These are phyloP conservation scores for Fusarium temperatum DNA, from an alignment of 2,329 filamentous ascomycete genomes.

Conservation along the genomic window DNA sequence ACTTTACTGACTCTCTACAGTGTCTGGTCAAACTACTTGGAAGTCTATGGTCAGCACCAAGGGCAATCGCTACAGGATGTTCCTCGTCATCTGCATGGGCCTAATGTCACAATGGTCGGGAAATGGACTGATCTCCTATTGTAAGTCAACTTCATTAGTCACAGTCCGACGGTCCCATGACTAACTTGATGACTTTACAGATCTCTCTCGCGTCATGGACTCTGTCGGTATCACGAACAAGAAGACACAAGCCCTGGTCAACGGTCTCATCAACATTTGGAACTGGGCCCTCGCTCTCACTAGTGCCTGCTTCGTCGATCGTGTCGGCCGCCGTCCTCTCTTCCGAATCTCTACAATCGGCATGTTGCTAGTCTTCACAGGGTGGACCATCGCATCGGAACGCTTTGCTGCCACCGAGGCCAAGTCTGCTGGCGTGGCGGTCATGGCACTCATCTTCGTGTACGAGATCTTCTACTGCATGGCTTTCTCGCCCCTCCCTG, in stretches of 20 bases:
- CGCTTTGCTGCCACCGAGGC: slow-evolving; percentile 43
- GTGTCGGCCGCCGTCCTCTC: slow-evolving; percentile 44
- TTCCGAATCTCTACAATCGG: slow-evolving; percentile 45
- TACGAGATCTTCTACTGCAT: slow-evolving; percentile 61
- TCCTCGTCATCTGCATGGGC: slow-evolving; percentile 54
- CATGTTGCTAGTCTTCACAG: slow-evolving; percentile 46
- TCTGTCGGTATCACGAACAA: slow-evolving; percentile 35
- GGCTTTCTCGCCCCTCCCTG: slow-evolving; percentile 62
- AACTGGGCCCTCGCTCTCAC: slow-evolving; percentile 42
- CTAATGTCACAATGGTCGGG: slow-evolving; percentile 54
- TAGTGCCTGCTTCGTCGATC: slow-evolving; percentile 41
- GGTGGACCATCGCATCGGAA: slow-evolving; percentile 49
- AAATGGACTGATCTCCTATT: slow-evolving; percentile 47
- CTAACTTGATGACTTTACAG: background rate
- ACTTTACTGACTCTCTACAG: background rate
- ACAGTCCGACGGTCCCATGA: no score
- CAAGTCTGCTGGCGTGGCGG: slow-evolving; percentile 44
- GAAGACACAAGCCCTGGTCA: slow-evolving; percentile 41
- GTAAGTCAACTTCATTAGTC: slow-evolving; percentile 14
- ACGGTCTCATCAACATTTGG: slow-evolving; percentile 44
- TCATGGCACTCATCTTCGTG: slow-evolving; percentile 49
- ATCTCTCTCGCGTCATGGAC: slow-evolving; percentile 30
- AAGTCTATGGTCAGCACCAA: slow-evolving; percentile 44
- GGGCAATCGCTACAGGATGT: slow-evolving; percentile 47
- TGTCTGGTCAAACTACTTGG: slow-evolving; percentile 40